Percentiles rank a stretch among this genome's conserved stretches.
phyloP scores from a whole-genome alignment of 306 rosid genomes.

The Carpinus viminea region DNA sequence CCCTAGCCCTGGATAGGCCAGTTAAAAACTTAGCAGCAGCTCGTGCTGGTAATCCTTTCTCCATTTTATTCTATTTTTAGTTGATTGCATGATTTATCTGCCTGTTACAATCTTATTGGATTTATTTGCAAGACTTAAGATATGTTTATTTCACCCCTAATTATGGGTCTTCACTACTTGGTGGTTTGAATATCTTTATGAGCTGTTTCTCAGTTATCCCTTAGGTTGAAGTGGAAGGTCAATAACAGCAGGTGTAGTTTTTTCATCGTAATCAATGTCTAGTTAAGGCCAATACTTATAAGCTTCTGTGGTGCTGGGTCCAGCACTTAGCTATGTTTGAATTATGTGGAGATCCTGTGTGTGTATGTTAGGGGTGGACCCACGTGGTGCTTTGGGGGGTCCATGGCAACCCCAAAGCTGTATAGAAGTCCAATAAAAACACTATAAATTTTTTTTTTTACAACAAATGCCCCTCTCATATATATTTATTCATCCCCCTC shows the following conservation, averaged over 20 bases:
- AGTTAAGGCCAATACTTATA: not conserved
- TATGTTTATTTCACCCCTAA: not conserved
- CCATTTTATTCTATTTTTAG: constrained; percentile 10
- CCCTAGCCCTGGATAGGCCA: constrained; percentile 71
- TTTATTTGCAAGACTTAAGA: not conserved
- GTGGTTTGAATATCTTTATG: not conserved
- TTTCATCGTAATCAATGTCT: not conserved
- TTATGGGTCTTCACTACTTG: no score
- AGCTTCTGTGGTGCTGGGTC: not conserved
- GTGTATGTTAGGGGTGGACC: no score
- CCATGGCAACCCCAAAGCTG: no score
- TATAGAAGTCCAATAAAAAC: no score
- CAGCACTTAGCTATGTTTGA: not conserved
- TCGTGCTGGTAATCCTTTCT: constrained; percentile 52
- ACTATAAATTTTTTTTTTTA: no score
- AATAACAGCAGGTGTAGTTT: not conserved
- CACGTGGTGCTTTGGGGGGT: no score
- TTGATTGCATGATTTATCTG: constrained; percentile 6
- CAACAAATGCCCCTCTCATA: no score
- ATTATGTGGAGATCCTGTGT: not conserved
- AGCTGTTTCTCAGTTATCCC: not conserved
- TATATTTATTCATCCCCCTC: no score
- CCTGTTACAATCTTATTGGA: not conserved
- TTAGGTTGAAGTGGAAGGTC: not conserved
- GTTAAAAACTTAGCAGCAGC: constrained; percentile 53